Evolutionary conservation across 345 rosid species (phyloP).

Genomic region (Linum usitatissimum): DNA sequence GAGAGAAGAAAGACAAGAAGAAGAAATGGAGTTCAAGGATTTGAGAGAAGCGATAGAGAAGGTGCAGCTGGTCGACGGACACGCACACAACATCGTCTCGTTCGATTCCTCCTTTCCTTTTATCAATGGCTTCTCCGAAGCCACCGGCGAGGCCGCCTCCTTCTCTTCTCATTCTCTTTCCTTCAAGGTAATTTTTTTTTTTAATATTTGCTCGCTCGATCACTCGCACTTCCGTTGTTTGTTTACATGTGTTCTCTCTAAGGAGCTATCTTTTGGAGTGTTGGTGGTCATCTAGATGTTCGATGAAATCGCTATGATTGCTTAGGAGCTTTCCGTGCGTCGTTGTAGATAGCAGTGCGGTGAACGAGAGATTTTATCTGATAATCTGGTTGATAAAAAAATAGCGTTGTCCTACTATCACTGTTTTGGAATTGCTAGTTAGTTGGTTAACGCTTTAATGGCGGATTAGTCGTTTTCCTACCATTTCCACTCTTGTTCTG

Average conservation of each 20-base stretch:
- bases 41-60: slow-evolving; percentile 49
- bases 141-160: slow-evolving; percentile 61
- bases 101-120: slow-evolving; percentile 66
- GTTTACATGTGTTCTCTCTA: too few relatives aligned
- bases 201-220: neutral
- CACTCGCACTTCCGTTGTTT: too few relatives aligned
- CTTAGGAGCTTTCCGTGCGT: neutral
- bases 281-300: neutral
- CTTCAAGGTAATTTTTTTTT: slow-evolving; percentile 53
- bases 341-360: neutral
- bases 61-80: slow-evolving; percentile 57
- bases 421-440: neutral
- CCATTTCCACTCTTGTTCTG: neutral
- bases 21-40: slow-evolving; percentile 42
- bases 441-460: neutral
- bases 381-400: neutral
- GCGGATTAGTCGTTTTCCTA: neutral
- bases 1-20: neutral
- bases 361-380: neutral
- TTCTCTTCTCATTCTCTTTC: slow-evolving; percentile 61
- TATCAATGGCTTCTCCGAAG: slow-evolving; percentile 58
- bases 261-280: too few relatives aligned
- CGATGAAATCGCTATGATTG: neutral
- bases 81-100: slow-evolving; percentile 71
- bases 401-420: neutral